phyloP scores from a whole-genome alignment of 208 protist genomes.

The Trichomonas tenax region DNA sequence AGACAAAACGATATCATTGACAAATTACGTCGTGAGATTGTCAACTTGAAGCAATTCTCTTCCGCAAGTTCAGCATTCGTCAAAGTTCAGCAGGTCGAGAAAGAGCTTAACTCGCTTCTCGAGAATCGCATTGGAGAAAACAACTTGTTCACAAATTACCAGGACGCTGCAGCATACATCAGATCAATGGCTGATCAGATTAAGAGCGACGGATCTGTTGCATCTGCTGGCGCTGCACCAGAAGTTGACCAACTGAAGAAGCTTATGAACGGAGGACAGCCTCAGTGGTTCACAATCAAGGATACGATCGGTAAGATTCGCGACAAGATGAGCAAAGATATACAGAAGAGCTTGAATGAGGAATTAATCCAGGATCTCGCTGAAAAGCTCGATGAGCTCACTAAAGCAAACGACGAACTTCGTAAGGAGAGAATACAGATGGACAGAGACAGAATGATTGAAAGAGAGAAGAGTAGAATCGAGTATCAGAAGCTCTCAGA shows the following conservation, averaged over 20 bases:
- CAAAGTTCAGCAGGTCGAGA: neutral
- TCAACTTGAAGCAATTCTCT: neutral
- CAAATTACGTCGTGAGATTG: neutral
- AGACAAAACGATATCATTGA: neutral
- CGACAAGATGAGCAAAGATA: neutral
- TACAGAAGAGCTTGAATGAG: neutral
- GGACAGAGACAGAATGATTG: neutral
- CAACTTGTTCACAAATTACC: neutral
- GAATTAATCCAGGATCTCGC: neutral
- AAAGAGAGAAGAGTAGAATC: neutral
- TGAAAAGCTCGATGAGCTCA: neutral
- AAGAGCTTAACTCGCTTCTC: neutral
- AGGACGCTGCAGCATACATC: neutral
- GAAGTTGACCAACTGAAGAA: neutral
- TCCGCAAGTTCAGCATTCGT: neutral
- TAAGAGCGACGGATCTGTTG: neutral
- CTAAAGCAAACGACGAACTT: neutral
- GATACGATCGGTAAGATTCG: neutral
- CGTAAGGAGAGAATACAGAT: neutral
- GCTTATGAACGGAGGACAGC: neutral
- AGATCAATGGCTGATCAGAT: neutral
- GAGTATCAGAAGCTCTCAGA: neutral
- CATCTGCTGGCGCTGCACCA: neutral
- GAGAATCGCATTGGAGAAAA: neutral
- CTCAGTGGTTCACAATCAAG: neutral